A percentile compares a stretch with the other conserved stretches of the same genome.
Evolutionary conservation across 352 stramenopile genomes (phyloP).

Genomic region (Aphanomyces stellatus): DNA sequence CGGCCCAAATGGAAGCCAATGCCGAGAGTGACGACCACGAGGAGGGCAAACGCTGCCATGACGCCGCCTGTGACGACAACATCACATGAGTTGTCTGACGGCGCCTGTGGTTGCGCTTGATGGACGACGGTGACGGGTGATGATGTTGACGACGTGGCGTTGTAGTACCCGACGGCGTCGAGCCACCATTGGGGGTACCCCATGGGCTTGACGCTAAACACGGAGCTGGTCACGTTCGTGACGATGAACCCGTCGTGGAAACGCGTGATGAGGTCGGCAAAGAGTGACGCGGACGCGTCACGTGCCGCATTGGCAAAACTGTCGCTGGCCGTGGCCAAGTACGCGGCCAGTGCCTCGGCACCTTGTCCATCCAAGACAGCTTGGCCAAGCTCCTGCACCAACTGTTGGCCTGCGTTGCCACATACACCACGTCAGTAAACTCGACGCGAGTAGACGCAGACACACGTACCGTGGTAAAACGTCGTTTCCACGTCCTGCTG

Average conservation of each 20-base stretch:
- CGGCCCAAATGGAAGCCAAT: background rate
- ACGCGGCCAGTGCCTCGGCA: constrained; percentile 36
- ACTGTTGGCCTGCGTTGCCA: constrained; percentile 25
- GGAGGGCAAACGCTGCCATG: background rate
- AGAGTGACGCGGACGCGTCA: constrained; percentile 41
- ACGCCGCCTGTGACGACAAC: background rate
- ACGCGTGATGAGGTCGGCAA: constrained; percentile 51
- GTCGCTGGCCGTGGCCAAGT: constrained; percentile 43
- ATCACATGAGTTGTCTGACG: background rate
- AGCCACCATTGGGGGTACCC: constrained; percentile 84
- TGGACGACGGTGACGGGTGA: no score
- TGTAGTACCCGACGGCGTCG: constrained; percentile 60
- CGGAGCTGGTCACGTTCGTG: constrained; percentile 35
- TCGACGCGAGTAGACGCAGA: no score
- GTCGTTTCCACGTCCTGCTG: constrained; percentile 43
- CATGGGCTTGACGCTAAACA: constrained; percentile 29
- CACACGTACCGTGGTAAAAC: background rate
- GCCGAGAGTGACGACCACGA: background rate
- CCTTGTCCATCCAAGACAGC: constrained; percentile 32
- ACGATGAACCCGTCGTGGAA: constrained; percentile 78
- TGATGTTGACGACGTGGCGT: constrained; percentile 19
- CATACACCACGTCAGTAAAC: no score
- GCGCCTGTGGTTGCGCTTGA: background rate
- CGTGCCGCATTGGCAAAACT: constrained; percentile 41
- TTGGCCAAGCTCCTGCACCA: constrained; percentile 23